Evolutionary conservation across 768 basidiomycete genomes (phyloP).

Genomic region (Rubroboletus pulcherrimus): DNA sequence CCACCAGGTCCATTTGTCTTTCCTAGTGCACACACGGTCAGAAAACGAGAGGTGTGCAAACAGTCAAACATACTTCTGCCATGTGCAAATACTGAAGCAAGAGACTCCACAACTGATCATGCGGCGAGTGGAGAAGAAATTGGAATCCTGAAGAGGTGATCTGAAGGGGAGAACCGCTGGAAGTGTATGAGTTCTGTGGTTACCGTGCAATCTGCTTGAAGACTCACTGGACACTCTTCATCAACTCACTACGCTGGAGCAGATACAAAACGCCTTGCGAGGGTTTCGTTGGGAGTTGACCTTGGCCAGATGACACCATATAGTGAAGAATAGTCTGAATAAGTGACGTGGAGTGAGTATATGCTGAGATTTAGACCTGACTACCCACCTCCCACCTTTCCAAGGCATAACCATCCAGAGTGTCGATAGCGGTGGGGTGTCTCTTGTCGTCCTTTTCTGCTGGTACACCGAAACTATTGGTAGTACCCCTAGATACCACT

Average conservation of each 20-base stretch:
- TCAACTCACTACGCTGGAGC: slow-evolving; percentile 79
- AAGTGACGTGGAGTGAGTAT: not conserved
- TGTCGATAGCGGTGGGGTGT: slow-evolving; percentile 49
- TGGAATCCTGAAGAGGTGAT: slow-evolving; percentile 97
- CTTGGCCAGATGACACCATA: slow-evolving; percentile 92
- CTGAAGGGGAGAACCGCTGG: slow-evolving; percentile 54
- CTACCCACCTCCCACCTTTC: slow-evolving; percentile 83
- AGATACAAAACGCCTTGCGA: slow-evolving; percentile 82
- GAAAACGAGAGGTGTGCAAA: slow-evolving; percentile 2
- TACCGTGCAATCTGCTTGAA: not conserved
- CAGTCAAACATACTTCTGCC: slow-evolving; percentile 57
- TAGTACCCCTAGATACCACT: slow-evolving; percentile 52
- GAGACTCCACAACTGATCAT: slow-evolving; percentile 93
- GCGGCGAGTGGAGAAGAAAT: slow-evolving; percentile 90
- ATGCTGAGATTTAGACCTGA: not conserved
- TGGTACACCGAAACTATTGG: slow-evolving; percentile 81
- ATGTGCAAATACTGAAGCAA: slow-evolving; percentile 86
- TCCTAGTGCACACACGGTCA: slow-evolving; percentile 45
- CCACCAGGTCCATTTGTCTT: slow-evolving; percentile 87
- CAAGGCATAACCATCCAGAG: slow-evolving; percentile 76
- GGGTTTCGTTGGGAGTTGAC: slow-evolving; percentile 70
- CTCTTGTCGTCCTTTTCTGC: slow-evolving; percentile 62
- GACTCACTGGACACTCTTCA: slow-evolving; percentile 67
- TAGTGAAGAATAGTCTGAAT: slow-evolving; percentile 90
- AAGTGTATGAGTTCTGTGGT: not conserved